Conservation (phyloP, 768 basidiomycete genomes). For the Cantharellus cinnabarinus region DNA sequence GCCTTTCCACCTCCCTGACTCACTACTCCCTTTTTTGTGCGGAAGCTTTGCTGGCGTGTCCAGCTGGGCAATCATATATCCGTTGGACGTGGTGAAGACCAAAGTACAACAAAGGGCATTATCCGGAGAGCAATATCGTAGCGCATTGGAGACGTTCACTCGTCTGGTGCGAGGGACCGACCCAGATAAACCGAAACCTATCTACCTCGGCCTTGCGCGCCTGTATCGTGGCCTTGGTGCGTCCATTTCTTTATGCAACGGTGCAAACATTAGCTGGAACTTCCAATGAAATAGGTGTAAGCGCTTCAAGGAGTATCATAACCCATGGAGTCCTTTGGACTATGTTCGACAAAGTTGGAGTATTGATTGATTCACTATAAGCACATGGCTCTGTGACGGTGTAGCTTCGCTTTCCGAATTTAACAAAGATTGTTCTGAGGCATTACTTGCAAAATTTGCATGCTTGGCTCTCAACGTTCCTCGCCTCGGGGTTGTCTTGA, state of each 20-base stretch:
- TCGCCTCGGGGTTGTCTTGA: too few relatives aligned
- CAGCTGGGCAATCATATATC: constrained; percentile 71
- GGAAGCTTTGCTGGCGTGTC: constrained; percentile 75
- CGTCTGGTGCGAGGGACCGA: constrained; percentile 76
- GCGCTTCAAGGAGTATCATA: constrained; percentile 75
- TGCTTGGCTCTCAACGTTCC: too few relatives aligned
- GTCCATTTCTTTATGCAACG: not conserved
- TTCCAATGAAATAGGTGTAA: constrained; percentile 27
- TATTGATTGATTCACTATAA: constrained; percentile 15
- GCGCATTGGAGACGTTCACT: constrained; percentile 49
- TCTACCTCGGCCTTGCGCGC: constrained; percentile 55
- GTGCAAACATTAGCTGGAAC: not conserved
- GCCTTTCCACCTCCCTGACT: constrained; percentile 38
- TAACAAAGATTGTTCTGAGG: too few relatives aligned
- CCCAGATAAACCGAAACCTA: constrained; percentile 38
- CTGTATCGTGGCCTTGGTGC: constrained; percentile 79
- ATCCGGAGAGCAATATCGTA: constrained; percentile 53
- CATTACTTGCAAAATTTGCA: too few relatives aligned
- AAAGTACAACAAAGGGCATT: constrained; percentile 88
- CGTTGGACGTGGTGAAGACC: constrained; percentile 86
- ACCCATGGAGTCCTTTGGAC: constrained; percentile 93
- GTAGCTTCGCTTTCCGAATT: too few relatives aligned
- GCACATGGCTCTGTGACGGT: too few relatives aligned
- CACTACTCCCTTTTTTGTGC: constrained; percentile 75
- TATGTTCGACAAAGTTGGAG: constrained; percentile 40